These are phyloP conservation scores for Rhododendron williamsianum DNA, from an alignment of 148 eudicot genomes.

Conservation along the genomic window DNA sequence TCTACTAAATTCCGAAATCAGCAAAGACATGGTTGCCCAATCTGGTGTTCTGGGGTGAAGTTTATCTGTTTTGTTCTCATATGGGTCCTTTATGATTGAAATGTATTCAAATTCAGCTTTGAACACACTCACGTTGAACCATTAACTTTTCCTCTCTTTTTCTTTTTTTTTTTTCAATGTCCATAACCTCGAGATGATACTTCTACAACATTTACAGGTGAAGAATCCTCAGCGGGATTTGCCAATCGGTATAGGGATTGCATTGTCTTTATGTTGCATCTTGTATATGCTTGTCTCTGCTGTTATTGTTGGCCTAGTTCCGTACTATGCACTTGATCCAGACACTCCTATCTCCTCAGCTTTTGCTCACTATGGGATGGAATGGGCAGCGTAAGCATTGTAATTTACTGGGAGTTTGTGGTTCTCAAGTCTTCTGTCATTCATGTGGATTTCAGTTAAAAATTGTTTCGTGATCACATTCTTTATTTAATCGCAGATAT, in stretches of 20 bases:
- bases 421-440: background rate
- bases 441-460: background rate
- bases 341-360: conserved; percentile 76
- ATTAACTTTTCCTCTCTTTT: background rate
- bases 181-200: background rate
- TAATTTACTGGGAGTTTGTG: background rate
- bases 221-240: conserved; percentile 61
- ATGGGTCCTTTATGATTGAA: background rate
- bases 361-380: conserved; percentile 56
- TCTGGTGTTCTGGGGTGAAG: background rate
- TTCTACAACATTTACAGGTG: conserved; percentile 29
- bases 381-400: conserved; percentile 64
- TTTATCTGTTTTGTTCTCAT: background rate
- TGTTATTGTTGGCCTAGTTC: conserved; percentile 63
- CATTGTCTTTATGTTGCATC: conserved; percentile 53
- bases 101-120: background rate
- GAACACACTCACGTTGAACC: background rate
- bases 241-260: conserved; percentile 56
- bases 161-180: background rate
- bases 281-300: conserved; percentile 63
- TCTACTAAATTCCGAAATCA: background rate
- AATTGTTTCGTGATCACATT: conserved; percentile 5
- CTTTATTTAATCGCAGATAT: conserved; percentile 33
- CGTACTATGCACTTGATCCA: conserved; percentile 51
- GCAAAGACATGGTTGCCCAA: background rate